Conservation (phyloP, 2,329 filamentous ascomycete genomes). For the Claviceps arundinis region DNA sequence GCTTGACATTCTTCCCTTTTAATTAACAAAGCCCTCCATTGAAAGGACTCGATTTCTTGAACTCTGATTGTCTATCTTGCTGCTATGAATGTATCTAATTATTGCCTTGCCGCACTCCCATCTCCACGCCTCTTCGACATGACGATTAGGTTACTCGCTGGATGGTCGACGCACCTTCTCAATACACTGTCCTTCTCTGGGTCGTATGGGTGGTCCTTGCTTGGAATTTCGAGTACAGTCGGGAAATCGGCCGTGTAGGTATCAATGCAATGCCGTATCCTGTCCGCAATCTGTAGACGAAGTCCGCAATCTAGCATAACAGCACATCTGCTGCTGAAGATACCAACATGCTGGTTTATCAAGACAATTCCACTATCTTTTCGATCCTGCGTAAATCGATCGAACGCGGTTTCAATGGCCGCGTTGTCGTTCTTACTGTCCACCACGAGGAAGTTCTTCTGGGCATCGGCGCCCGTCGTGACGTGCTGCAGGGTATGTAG, state of each 20-base stretch:
- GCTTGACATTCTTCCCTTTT: not conserved
- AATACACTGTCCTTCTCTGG: conserved; percentile 97
- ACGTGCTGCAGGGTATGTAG: conserved; percentile 53
- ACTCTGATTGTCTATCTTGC: not conserved
- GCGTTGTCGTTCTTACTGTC: conserved; percentile 83
- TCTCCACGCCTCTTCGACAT: not conserved
- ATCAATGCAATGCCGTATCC: conserved; percentile 83
- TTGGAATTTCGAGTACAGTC: conserved; percentile 90
- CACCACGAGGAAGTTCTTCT: conserved; percentile 97
- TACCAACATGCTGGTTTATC: conserved; percentile 88
- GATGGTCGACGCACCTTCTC: conserved; percentile 50
- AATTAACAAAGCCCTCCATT: not conserved
- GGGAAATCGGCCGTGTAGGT: conserved; percentile 90
- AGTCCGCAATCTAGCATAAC: not conserved
- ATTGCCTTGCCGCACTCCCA: not conserved
- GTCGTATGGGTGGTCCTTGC: conserved; percentile 97
- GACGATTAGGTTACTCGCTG: conserved; percentile 39
- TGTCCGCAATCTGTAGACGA: conserved; percentile 64
- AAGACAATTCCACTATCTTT: conserved; percentile 95
- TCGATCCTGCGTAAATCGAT: conserved; percentile 72
- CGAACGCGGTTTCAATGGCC: conserved; percentile 80
- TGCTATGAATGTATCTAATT: not conserved
- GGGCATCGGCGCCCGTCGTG: conserved; percentile 70
- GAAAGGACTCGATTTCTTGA: not conserved
- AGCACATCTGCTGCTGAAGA: not conserved